These are phyloP conservation scores for Microdochium paspali DNA, from an alignment of 2,329 filamentous ascomycete genomes.

Conservation along the genomic window DNA sequence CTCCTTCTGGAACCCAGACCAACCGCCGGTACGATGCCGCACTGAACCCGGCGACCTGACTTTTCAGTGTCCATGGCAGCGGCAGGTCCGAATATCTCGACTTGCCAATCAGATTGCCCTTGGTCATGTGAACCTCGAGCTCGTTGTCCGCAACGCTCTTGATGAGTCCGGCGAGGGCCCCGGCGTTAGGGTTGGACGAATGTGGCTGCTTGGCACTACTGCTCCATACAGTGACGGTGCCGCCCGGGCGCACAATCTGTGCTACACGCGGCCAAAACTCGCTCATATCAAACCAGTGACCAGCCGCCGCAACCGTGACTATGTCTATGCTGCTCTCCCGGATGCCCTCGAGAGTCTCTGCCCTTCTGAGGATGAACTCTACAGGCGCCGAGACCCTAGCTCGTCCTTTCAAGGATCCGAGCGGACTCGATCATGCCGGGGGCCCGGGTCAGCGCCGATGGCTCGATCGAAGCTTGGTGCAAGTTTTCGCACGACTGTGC, in stretches of 20 bases:
- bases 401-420: constrained; percentile 23
- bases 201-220: background rate
- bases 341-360: constrained; percentile 40
- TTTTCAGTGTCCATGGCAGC: background rate
- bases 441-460: constrained; percentile 46
- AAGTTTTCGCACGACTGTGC: constrained; percentile 44
- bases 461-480: constrained; percentile 39
- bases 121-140: background rate
- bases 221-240: constrained; percentile 55
- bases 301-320: constrained; percentile 42
- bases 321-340: constrained; percentile 39
- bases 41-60: background rate
- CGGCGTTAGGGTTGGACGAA: background rate
- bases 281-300: constrained; percentile 57
- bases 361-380: constrained; percentile 35
- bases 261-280: constrained; percentile 45
- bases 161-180: background rate
- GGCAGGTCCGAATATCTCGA: background rate
- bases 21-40: background rate
- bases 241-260: constrained; percentile 42
- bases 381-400: constrained; percentile 25
- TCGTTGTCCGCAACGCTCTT: background rate
- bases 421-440: constrained; percentile 47
- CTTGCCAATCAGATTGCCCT: background rate
- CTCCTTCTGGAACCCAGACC: background rate